Conservation (phyloP, 768 basidiomycete species). For the Strobilomyces dryophilus region DNA sequence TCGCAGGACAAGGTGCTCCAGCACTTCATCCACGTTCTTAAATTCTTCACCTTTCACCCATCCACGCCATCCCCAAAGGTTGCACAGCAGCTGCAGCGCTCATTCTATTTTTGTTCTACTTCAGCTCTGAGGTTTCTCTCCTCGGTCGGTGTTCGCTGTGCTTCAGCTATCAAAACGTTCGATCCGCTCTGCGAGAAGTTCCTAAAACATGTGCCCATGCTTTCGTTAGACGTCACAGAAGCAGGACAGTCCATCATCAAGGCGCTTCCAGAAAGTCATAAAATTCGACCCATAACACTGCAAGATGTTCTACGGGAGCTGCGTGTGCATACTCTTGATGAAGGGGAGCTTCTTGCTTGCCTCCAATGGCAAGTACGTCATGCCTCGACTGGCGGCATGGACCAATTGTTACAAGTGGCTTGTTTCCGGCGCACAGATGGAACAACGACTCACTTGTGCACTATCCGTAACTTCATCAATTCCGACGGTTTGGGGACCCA, state of each 20-base stretch:
- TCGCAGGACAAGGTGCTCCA: background rate
- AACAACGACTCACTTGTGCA: constrained; percentile 45
- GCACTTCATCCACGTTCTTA: constrained; percentile 8
- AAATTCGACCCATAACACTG: constrained; percentile 72
- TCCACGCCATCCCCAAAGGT: constrained; percentile 78
- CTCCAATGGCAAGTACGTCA: constrained; percentile 73
- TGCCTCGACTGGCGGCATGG: constrained; percentile 24
- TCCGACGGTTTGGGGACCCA: constrained; percentile 42
- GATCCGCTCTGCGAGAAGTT: constrained; percentile 66
- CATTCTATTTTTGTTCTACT: constrained; percentile 69
- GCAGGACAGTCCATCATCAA: constrained; percentile 49
- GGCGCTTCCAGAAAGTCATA: constrained; percentile 50
- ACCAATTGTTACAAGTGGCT: constrained; percentile 64
- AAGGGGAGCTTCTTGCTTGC: constrained; percentile 70
- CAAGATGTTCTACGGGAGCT: constrained; percentile 78
- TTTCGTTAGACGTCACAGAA: constrained; percentile 52
- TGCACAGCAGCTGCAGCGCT: constrained; percentile 59
- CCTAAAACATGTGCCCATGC: constrained; percentile 66
- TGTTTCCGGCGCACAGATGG: constrained; percentile 48
- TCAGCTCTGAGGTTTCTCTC: constrained; percentile 70
- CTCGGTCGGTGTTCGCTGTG: constrained; percentile 62
- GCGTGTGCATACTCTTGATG: constrained; percentile 55
- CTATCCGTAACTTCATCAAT: constrained; percentile 66
- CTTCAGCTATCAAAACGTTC: constrained; percentile 65
- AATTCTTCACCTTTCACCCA: constrained; percentile 9